These are phyloP conservation scores for Crucibulum laeve DNA, from an alignment of 768 basidiomycete species.

Conservation along the genomic window DNA sequence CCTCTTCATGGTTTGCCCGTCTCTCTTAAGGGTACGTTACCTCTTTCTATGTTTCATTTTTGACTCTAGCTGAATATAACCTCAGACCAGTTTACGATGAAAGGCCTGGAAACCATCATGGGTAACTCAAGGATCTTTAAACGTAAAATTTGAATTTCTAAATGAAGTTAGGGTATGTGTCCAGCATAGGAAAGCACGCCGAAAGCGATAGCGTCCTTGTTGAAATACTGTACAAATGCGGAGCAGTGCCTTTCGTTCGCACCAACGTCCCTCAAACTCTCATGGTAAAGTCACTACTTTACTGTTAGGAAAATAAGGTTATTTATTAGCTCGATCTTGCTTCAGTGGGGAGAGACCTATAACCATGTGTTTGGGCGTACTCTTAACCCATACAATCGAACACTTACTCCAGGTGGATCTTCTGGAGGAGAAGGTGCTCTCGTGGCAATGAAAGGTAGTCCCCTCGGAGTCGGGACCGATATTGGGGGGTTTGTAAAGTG, in stretches of 20 bases:
- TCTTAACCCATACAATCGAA: slow-evolving; percentile 53
- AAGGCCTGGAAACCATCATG: slow-evolving; percentile 50
- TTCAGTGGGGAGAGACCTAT: slow-evolving; percentile 50
- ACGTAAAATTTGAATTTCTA: neutral
- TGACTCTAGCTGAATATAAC: slow-evolving; percentile 2
- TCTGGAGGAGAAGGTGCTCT: slow-evolving; percentile 68
- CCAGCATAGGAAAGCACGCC: slow-evolving; percentile 45
- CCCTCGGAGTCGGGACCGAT: slow-evolving; percentile 61
- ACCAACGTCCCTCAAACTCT: slow-evolving; percentile 57
- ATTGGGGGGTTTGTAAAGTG: slow-evolving; percentile 44
- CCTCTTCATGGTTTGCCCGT: slow-evolving; percentile 50
- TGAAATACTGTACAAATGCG: slow-evolving; percentile 46
- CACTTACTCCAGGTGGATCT: slow-evolving; percentile 57
- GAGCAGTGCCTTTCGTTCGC: slow-evolving; percentile 55
- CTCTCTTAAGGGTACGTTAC: slow-evolving; percentile 26
- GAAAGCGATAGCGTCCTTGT: slow-evolving; percentile 47
- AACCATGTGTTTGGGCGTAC: slow-evolving; percentile 65
- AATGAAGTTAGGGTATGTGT: slow-evolving; percentile 40
- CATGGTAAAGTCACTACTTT: slow-evolving; percentile 28
- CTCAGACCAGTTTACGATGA: slow-evolving; percentile 52
- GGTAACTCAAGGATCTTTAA: slow-evolving; percentile 8
- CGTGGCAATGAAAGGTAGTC: slow-evolving; percentile 53
- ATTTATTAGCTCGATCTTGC: neutral
- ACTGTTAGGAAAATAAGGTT: neutral
- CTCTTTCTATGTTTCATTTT: neutral